Evolutionary conservation across 2,329 filamentous ascomycete species (phyloP).

Genomic region (Ceratocystis colombiana): DNA sequence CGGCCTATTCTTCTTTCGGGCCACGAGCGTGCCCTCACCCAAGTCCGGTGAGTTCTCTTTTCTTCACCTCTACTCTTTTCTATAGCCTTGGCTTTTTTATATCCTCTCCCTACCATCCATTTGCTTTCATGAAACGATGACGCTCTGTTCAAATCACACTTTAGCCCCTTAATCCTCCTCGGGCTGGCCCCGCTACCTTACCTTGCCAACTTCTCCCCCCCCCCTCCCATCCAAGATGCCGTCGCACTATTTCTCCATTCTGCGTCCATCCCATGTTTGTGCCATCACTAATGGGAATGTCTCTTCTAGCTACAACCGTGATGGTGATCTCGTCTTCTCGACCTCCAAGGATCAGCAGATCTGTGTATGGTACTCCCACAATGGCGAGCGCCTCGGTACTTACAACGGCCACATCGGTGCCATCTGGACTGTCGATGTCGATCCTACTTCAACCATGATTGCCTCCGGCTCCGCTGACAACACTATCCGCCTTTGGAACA

Average conservation of each 20-base stretch:
- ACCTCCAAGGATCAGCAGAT: constrained; percentile 93
- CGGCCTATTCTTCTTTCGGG: constrained; percentile 92
- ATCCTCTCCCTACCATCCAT: neutral
- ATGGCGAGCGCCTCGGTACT: constrained; percentile 92
- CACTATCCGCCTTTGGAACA: constrained; percentile 93
- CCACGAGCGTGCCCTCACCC: constrained; percentile 92
- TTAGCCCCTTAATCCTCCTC: constrained; percentile 25
- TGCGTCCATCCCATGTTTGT: neutral
- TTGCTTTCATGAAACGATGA: no score
- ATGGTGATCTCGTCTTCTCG: constrained; percentile 95
- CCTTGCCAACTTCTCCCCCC: neutral
- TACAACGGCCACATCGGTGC: constrained; percentile 96
- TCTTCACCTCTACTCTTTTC: neutral
- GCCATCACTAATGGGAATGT: constrained; percentile 24
- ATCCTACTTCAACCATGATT: constrained; percentile 82
- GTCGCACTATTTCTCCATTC: constrained; percentile 9
- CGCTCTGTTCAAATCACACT: no score
- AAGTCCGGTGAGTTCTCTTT: constrained; percentile 60
- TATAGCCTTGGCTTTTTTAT: neutral
- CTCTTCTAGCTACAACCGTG: constrained; percentile 63
- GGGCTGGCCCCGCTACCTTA: constrained; percentile 14
- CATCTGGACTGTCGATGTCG: constrained; percentile 96
- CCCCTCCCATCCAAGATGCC: neutral
- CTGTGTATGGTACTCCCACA: constrained; percentile 94
- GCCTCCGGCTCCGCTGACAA: constrained; percentile 96